Percentiles rank a stretch among this genome's conserved stretches.
phyloP scores from a whole-genome alignment of 148 eudicot species.

The Cornus controversa region DNA sequence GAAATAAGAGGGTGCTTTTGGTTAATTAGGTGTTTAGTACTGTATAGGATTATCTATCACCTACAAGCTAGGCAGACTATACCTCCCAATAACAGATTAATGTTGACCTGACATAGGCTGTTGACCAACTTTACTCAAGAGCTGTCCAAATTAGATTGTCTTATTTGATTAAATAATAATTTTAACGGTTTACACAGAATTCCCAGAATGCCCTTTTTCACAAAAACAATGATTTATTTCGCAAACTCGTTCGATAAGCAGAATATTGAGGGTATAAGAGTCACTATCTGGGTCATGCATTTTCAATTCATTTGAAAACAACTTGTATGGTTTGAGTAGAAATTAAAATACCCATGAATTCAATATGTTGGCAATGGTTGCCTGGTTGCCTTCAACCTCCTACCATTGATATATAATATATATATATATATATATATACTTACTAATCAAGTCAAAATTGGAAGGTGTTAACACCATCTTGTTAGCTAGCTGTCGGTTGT shows the following conservation, averaged over 20 bases:
- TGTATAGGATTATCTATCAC: background rate
- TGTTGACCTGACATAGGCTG: background rate
- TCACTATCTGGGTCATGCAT: background rate
- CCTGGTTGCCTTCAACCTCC: background rate
- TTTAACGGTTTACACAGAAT: background rate
- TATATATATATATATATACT: too few species aligned
- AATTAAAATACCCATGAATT: too few species aligned
- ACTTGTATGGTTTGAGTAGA: background rate
- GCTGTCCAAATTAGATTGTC: background rate
- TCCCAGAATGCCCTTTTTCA: background rate
- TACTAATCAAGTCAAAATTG: background rate
- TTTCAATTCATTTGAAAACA: background rate
- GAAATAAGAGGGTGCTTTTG: background rate
- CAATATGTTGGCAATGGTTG: background rate
- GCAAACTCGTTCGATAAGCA: background rate
- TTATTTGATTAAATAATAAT: too few species aligned
- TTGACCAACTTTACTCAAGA: background rate
- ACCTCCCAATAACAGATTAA: background rate
- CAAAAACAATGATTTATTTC: background rate
- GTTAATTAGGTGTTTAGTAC: background rate
- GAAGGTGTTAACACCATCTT: background rate
- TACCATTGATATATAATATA: background rate
- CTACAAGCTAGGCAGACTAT: background rate
- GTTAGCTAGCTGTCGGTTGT: background rate
- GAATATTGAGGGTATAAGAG: background rate